These are phyloP conservation scores for Neonothopanus nambi DNA, from an alignment of 1,284 basidiomycete genomes.

Conservation along the genomic window DNA sequence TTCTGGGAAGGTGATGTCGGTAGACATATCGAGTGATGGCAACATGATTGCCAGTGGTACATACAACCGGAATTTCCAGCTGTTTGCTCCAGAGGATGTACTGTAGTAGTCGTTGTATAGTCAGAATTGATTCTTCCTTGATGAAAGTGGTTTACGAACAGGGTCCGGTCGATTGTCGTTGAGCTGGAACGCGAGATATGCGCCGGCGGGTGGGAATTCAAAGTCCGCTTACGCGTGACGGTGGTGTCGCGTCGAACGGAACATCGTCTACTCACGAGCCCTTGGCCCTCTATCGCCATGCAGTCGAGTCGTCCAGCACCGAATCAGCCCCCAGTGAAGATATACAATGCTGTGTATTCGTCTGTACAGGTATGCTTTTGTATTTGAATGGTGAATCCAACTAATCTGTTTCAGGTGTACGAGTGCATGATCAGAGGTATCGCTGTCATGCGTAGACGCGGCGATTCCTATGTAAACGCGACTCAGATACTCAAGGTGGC, in stretches of 20 bases:
- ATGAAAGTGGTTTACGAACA: too few relatives aligned
- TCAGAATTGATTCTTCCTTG: neutral
- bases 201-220: too few relatives aligned
- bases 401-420: too few relatives aligned
- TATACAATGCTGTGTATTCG: conserved; percentile 87
- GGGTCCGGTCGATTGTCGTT: too few relatives aligned
- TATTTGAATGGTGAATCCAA: too few relatives aligned
- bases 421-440: conserved; percentile 98
- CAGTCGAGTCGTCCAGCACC: conserved; percentile 19
- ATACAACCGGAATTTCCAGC: conserved; percentile 91
- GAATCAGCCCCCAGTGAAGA: conserved; percentile 68
- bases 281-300: conserved; percentile 3
- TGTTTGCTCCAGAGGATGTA: conserved; percentile 45
- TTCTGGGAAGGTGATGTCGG: conserved; percentile 97
- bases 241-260: too few relatives aligned
- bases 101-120: neutral
- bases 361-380: too few relatives aligned
- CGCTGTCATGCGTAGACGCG: conserved; percentile 95
- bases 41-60: conserved; percentile 87
- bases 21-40: conserved; percentile 85
- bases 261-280: conserved; percentile 6
- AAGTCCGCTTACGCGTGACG: too few relatives aligned
- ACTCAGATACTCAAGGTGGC: conserved; percentile 99
- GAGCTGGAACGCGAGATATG: neutral
- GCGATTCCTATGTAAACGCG: conserved; percentile 95